Percentiles rank a stretch among this genome's conserved stretches.
Evolutionary conservation across 495 filamentous ascomycete genomes (phyloP).

Genomic region (Xylaria acuta): DNA sequence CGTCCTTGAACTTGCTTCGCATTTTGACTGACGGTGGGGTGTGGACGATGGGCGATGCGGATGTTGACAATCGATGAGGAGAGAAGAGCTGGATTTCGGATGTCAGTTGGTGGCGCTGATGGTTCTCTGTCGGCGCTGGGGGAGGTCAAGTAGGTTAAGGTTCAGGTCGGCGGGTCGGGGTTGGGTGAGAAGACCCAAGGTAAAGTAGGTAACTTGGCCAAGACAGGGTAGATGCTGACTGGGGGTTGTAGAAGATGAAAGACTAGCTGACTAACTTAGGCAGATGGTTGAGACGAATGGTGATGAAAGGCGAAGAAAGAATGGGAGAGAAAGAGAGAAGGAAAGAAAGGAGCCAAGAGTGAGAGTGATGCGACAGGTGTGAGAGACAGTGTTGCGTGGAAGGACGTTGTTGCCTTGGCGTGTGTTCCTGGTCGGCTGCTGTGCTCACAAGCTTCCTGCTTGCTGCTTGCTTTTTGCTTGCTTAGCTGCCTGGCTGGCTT

Average conservation of each 20-base stretch:
- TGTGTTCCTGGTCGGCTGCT: conserved; percentile 1
- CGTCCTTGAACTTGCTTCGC: conserved; percentile 99
- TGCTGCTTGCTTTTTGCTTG: neutral
- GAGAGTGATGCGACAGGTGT: neutral
- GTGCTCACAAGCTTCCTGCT: conserved; percentile 1
- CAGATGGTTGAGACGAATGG: neutral
- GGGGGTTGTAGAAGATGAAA: neutral
- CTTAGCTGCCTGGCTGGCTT: neutral
- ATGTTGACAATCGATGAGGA: neutral
- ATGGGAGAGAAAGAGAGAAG: neutral
- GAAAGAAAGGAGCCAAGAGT: neutral
- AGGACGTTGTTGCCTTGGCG: conserved; percentile 8
- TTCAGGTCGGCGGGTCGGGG: conserved; percentile 33
- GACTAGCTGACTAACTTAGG: conserved; percentile 9
- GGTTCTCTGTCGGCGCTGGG: no score
- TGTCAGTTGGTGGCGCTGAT: conserved; percentile 19
- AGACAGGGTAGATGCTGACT: conserved; percentile 21
- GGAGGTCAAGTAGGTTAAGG: conserved; percentile 4
- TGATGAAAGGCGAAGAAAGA: conserved; percentile 5
- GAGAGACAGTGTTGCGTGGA: neutral
- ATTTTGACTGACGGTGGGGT: conserved; percentile 60
- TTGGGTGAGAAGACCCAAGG: conserved; percentile 21
- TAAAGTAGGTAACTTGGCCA: conserved; percentile 14
- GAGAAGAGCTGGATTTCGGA: neutral
- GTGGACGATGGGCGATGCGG: neutral